Conservation (phyloP, 148 eudicot genomes). For the Fagopyrum homotropicum region DNA sequence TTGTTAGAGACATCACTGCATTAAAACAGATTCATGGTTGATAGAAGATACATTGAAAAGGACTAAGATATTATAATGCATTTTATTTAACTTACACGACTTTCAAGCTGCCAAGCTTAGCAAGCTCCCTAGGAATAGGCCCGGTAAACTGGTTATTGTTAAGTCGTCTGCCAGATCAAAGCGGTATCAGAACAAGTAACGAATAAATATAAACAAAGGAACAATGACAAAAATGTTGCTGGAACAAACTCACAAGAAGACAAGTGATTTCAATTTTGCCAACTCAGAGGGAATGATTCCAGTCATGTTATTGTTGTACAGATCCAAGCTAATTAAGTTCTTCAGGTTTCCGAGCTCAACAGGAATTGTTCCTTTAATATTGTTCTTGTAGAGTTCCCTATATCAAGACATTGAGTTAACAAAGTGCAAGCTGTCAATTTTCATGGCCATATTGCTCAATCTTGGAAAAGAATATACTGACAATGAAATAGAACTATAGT, state of each 20-base stretch:
- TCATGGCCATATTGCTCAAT: background rate
- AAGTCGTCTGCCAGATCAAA: slow-evolving; percentile 52
- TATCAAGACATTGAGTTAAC: slow-evolving; percentile 14
- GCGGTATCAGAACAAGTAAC: background rate
- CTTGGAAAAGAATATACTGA: background rate
- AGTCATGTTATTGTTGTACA: slow-evolving; percentile 68
- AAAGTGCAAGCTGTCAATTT: background rate
- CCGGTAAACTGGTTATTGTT: slow-evolving; percentile 72
- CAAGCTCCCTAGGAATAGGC: slow-evolving; percentile 64
- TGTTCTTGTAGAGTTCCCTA: slow-evolving; percentile 73
- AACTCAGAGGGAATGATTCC: slow-evolving; percentile 59
- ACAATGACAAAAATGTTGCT: slow-evolving; percentile 62
- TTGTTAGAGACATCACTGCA: slow-evolving; percentile 71
- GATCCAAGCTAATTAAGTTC: slow-evolving; percentile 76
- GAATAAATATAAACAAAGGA: slow-evolving; percentile 38
- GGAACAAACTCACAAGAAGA: slow-evolving; percentile 75
- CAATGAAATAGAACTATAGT: background rate
- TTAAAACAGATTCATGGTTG: background rate
- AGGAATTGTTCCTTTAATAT: slow-evolving; percentile 66
- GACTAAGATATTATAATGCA: background rate
- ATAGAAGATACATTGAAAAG: background rate
- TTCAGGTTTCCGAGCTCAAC: slow-evolving; percentile 69
- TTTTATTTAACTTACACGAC: slow-evolving; percentile 5
- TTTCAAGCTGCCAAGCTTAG: slow-evolving; percentile 56
- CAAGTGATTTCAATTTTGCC: slow-evolving; percentile 60